Percentiles rank a stretch among this genome's conserved stretches.
phyloP scores from a whole-genome alignment of 768 basidiomycete genomes.

The Boletus huronensis region DNA sequence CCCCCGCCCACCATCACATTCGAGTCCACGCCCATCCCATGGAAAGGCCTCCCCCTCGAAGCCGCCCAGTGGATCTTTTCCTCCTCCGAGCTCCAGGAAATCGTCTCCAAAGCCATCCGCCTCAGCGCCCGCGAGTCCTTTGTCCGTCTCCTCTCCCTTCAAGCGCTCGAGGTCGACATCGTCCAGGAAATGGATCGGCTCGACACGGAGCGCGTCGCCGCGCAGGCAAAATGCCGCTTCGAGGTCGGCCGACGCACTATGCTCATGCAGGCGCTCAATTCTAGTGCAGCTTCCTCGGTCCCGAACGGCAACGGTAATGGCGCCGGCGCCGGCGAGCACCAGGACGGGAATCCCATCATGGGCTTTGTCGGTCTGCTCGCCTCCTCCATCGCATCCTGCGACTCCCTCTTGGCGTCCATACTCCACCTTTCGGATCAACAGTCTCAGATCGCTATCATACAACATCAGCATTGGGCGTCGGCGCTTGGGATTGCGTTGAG shows the following conservation, averaged over 20 bases:
- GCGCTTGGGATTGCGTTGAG: conserved; percentile 73
- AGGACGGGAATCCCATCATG: conserved; percentile 37
- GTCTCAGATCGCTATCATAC: conserved; percentile 54
- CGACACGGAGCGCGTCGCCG: conserved; percentile 44
- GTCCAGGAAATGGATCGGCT: conserved; percentile 59
- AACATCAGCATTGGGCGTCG: conserved; percentile 70
- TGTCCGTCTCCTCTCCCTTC: conserved; percentile 63
- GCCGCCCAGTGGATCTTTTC: conserved; percentile 60
- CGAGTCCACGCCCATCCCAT: conserved; percentile 52
- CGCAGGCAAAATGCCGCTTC: conserved; percentile 67
- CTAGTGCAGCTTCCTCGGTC: conserved; percentile 37
- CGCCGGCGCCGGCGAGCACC: conserved; percentile 8
- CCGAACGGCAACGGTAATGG: conserved; percentile 1
- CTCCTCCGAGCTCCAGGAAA: conserved; percentile 57
- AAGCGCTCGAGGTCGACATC: conserved; percentile 57
- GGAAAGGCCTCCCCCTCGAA: conserved; percentile 68
- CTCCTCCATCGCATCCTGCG: conserved; percentile 54
- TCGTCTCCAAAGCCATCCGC: conserved; percentile 71
- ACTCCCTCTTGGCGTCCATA: conserved; percentile 55
- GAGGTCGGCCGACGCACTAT: conserved; percentile 63
- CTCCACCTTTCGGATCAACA: conserved; percentile 59
- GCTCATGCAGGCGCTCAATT: conserved; percentile 66
- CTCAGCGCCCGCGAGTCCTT: conserved; percentile 65
- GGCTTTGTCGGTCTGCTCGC: conserved; percentile 56
- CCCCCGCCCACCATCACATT: conserved; percentile 55